phyloP scores from a whole-genome alignment of 2,329 filamentous ascomycete species.

The Fusarium veterinarium region DNA sequence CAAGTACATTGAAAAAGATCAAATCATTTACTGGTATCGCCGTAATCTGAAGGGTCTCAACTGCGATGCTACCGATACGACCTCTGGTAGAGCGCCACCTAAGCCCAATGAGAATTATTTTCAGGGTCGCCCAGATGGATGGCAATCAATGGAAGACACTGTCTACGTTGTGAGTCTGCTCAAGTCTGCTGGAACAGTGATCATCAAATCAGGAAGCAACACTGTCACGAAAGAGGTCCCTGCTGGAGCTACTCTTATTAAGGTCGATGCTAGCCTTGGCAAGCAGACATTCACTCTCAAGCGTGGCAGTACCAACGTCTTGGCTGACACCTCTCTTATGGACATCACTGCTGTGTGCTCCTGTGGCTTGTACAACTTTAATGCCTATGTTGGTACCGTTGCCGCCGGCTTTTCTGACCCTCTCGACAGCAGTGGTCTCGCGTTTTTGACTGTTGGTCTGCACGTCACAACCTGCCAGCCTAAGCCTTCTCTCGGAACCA shows the following conservation, averaged over 20 bases:
- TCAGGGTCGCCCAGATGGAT: slow-evolving; percentile 62
- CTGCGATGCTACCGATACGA: slow-evolving; percentile 65
- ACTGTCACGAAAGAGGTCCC: slow-evolving; percentile 49
- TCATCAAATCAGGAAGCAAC: slow-evolving; percentile 58
- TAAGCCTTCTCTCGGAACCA: slow-evolving; percentile 48
- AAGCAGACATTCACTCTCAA: slow-evolving; percentile 56
- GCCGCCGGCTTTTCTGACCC: slow-evolving; percentile 50
- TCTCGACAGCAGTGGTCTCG: slow-evolving; percentile 41
- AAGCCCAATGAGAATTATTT: slow-evolving; percentile 64
- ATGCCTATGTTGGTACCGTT: slow-evolving; percentile 64
- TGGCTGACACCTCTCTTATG: slow-evolving; percentile 61
- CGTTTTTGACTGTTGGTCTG: slow-evolving; percentile 46
- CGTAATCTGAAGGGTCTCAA: slow-evolving; percentile 58
- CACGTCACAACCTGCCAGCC: slow-evolving; percentile 47
- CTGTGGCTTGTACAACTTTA: slow-evolving; percentile 68
- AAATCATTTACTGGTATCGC: slow-evolving; percentile 67
- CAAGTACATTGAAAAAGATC: slow-evolving; percentile 60
- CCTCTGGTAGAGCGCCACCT: slow-evolving; percentile 54
- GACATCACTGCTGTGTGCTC: slow-evolving; percentile 61
- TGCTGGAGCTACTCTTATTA: slow-evolving; percentile 48
- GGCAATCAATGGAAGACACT: slow-evolving; percentile 59
- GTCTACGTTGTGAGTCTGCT: slow-evolving; percentile 66
- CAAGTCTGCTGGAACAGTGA: slow-evolving; percentile 56
- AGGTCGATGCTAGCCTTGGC: slow-evolving; percentile 59
- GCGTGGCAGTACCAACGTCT: slow-evolving; percentile 54